Base-by-base conservation (phyloP, 139 green algal species). In the Haematococcus lacustris region DNA sequence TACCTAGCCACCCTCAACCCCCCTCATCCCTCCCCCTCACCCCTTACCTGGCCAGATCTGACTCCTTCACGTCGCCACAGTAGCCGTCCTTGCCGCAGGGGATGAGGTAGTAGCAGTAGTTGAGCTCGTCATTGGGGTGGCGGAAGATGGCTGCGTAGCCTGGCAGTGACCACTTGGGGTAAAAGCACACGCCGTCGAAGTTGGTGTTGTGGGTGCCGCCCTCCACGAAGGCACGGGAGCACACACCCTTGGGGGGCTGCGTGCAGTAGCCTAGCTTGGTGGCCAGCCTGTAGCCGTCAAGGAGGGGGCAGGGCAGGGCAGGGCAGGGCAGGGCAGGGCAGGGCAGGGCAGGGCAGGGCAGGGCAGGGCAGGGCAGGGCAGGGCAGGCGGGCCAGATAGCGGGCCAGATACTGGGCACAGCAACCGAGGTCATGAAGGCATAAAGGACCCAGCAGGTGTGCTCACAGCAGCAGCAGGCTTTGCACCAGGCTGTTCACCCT, bases 21-120 rank as follows among this genome's bases (percentile, higher is more conserved):
- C n/a, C n/a, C n/a, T 53, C 43, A 9, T 28, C 43, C 9, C 43
- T 17, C 43, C 43, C 9, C 43, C 43, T 28, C 43, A 53, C 17
- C 9, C 9, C 53, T 23, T 26, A 64, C 53, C 53, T 64, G 17
- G 53, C 26, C 21, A 64, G 53, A 73, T 95, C 89, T 2, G 77
- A 74, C 74, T 92, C 91, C 65, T 81, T 89, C 40, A 94, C 89
- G 28, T 88, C 82, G 43, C 92, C 92, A 74, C 88, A 91, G 50
- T 83, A 73, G 30, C 78, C 86, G 34, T 89, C 75, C 70, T 88
- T 88, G 78, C 89, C 90, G 71, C 80, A 87, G 65, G 92, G 92
- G 68, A 97, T 97, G 30, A 97, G 85, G 84, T 96, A 97, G 81
- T 97, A 97, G 89, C 91, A 97, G 84, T 88, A 95, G 84, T 94